These are phyloP conservation scores for Lactarius quietus DNA, from an alignment of 768 basidiomycete genomes.

Conservation along the genomic window DNA sequence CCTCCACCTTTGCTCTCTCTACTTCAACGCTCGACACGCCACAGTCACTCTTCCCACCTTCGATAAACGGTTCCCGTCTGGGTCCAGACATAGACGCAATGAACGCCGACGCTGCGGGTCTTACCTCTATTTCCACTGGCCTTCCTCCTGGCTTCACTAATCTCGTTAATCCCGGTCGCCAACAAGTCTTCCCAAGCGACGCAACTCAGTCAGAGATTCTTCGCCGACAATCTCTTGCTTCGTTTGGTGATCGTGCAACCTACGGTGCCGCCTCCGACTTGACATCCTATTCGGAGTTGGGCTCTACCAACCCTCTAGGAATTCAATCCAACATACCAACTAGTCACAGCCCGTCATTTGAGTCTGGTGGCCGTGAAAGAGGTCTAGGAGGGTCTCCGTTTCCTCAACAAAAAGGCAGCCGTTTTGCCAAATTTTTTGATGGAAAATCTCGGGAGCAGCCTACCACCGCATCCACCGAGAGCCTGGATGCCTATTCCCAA, in stretches of 20 bases:
- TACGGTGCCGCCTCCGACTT: slow-evolving; percentile 12
- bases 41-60: slow-evolving; percentile 25
- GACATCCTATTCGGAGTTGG: slow-evolving; percentile 15
- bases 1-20: slow-evolving; percentile 23
- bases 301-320: slow-evolving; percentile 9
- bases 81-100: slow-evolving; percentile 6
- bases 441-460: slow-evolving; percentile 54
- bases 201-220: slow-evolving; percentile 16
- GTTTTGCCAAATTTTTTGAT: slow-evolving; percentile 87
- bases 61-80: slow-evolving; percentile 9
- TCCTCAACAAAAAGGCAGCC: slow-evolving; percentile 65
- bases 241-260: slow-evolving; percentile 18
- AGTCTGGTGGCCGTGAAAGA: slow-evolving; percentile 26
- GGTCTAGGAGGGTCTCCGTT: slow-evolving; percentile 39
- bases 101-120: neutral
- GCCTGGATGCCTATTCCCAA: slow-evolving; percentile 43
- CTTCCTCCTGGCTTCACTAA: slow-evolving; percentile 18
- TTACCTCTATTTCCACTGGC: neutral
- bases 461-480: slow-evolving; percentile 33
- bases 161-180: slow-evolving; percentile 7
- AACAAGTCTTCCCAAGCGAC: slow-evolving; percentile 13
- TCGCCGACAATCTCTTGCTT: slow-evolving; percentile 20
- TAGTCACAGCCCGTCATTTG: slow-evolving; percentile 25
- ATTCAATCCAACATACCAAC: slow-evolving; percentile 16
- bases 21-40: slow-evolving; percentile 25